These are phyloP conservation scores for Penstemon davidsonii DNA, from an alignment of 257 asterid species.

Conservation along the genomic window DNA sequence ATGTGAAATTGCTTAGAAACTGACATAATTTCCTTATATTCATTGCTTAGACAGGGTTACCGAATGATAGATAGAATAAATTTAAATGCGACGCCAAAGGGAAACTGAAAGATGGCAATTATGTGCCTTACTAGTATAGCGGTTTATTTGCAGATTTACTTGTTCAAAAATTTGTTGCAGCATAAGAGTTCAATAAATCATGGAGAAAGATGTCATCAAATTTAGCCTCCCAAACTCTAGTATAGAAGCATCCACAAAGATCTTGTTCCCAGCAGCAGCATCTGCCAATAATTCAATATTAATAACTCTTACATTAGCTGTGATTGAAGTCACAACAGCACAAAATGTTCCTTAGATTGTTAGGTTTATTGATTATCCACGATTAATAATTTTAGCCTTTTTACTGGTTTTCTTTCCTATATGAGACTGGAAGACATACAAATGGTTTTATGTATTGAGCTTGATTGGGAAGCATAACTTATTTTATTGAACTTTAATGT, in stretches of 20 bases:
- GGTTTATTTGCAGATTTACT: conserved; percentile 10
- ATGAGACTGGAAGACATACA: conserved; percentile 6
- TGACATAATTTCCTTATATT: conserved; percentile 5
- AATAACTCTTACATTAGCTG: not conserved
- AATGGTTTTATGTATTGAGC: conserved; percentile 18
- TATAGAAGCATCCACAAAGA: not conserved
- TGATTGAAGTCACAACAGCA: not conserved
- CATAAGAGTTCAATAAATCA: not conserved
- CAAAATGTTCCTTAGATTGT: conserved; percentile 10
- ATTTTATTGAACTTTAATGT: not conserved
- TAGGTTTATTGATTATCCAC: conserved; percentile 2
- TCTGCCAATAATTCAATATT: not conserved
- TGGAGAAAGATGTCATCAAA: not conserved
- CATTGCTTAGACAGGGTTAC: conserved; percentile 4
- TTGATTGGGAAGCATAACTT: conserved; percentile 19
- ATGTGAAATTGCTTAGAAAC: conserved; percentile 5
- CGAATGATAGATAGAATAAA: not conserved
- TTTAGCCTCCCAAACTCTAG: not conserved
- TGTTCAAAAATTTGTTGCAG: not conserved
- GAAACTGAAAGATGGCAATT: conserved; percentile 8
- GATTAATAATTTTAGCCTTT: not conserved
- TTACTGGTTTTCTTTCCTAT: conserved; percentile 10
- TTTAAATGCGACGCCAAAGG: not conserved
- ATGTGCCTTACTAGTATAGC: conserved; percentile 3
- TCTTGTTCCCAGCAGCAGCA: not conserved